Evolutionary conservation across 768 basidiomycete genomes (phyloP).

Genomic region (Tulasnella calospora): DNA sequence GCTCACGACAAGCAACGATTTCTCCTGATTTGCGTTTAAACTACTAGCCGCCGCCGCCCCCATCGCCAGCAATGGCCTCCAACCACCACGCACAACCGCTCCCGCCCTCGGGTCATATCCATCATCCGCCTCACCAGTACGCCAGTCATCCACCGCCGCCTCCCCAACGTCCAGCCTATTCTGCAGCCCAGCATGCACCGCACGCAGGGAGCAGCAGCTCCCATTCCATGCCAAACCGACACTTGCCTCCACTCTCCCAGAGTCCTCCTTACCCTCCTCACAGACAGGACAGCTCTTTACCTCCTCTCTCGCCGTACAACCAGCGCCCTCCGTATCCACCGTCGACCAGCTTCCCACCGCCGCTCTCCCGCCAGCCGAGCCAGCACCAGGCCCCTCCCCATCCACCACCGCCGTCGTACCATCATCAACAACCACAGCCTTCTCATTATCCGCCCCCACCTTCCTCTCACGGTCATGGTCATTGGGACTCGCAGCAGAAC

Average conservation of each 20-base stretch:
- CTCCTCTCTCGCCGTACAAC: not conserved
- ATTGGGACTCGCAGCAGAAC: constrained; percentile 25
- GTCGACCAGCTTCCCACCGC: constrained; percentile 19
- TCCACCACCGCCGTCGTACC: constrained; percentile 25
- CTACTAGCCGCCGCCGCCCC: not conserved
- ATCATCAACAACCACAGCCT: constrained; percentile 29
- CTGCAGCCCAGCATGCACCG: not conserved
- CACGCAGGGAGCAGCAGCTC: constrained; percentile 1
- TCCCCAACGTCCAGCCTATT: constrained; percentile 5
- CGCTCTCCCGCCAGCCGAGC: constrained; percentile 10
- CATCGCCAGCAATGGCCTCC: constrained; percentile 11
- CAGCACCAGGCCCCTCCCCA: not conserved
- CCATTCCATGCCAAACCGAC: constrained; percentile 3
- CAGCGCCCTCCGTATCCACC: constrained; percentile 9
- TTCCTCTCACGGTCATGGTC: constrained; percentile 29
- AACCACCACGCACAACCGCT: constrained; percentile 26
- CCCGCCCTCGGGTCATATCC: constrained; percentile 14
- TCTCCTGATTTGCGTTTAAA: constrained; percentile 11
- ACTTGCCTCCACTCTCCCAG: not conserved
- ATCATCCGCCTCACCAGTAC: constrained; percentile 24
- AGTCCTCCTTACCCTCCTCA: not conserved
- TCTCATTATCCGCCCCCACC: not conserved
- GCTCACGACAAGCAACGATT: constrained; percentile 7
- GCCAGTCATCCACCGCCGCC: not conserved
- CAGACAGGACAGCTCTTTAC: constrained; percentile 11